These are phyloP conservation scores for Inga leiocalycina DNA, from an alignment of 306 rosid species.

Conservation along the genomic window DNA sequence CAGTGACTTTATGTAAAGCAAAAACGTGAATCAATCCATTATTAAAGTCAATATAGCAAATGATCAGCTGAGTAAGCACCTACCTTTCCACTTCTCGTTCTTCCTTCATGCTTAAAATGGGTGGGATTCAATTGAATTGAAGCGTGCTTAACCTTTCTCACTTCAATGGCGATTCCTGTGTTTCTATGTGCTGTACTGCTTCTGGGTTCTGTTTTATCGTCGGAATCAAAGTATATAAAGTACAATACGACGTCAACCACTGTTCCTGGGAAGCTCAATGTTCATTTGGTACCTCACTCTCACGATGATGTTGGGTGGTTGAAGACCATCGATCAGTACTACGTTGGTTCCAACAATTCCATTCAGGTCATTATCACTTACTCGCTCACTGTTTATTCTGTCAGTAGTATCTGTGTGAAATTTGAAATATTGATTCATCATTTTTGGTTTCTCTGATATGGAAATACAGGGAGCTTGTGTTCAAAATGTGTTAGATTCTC, in stretches of 20 bases:
- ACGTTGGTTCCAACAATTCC: constrained; percentile 78
- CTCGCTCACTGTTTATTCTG: not conserved
- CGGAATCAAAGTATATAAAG: constrained; percentile 52
- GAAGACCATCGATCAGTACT: constrained; percentile 87
- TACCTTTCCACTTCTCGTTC: not conserved
- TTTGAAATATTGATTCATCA: not conserved
- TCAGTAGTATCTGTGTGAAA: not conserved
- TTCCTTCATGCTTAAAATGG: not conserved
- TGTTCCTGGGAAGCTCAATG: constrained; percentile 68
- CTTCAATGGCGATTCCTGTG: constrained; percentile 36
- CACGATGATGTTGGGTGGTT: constrained; percentile 93
- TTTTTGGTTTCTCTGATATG: not conserved
- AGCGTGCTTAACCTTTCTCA: no score
- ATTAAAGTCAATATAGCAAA: not conserved
- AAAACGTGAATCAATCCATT: not conserved
- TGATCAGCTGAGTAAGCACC: not conserved
- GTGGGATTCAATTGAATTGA: not conserved
- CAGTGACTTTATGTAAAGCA: not conserved
- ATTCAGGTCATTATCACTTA: constrained; percentile 53
- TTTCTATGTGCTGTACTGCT: constrained; percentile 24
- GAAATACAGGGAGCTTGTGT: constrained; percentile 71
- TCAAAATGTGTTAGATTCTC: constrained; percentile 79
- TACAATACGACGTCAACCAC: constrained; percentile 63
- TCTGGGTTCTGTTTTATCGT: not conserved
- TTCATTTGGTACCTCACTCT: constrained; percentile 75